Evolutionary conservation across 2,329 filamentous ascomycete species (phyloP).

Genomic region (Curvularia eragrostidis): DNA sequence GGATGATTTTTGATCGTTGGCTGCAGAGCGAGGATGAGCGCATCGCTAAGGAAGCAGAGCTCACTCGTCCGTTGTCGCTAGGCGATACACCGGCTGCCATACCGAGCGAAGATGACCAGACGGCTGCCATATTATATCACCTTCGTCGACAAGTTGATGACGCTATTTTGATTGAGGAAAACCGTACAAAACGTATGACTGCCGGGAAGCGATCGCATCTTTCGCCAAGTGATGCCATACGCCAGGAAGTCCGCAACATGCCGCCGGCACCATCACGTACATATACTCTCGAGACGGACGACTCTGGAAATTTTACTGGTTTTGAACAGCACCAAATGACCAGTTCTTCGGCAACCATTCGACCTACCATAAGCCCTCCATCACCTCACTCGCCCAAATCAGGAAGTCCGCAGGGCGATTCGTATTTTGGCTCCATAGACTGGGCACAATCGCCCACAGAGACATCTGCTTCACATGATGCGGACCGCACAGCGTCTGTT

Average conservation of each 20-base stretch:
- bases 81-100: constrained; percentile 28
- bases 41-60: constrained; percentile 27
- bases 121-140: constrained; percentile 37
- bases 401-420: constrained; percentile 21
- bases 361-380: constrained; percentile 15
- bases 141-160: constrained; percentile 40
- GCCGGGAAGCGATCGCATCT: constrained; percentile 36
- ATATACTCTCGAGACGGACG: constrained; percentile 37
- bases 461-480: constrained; percentile 2
- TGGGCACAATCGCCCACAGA: constrained; percentile 24
- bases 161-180: constrained; percentile 41
- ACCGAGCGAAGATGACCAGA: constrained; percentile 32
- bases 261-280: constrained; percentile 34
- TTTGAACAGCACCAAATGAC: constrained; percentile 22
- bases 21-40: constrained; percentile 39
- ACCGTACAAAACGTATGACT: constrained; percentile 37
- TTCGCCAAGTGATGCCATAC: constrained; percentile 39
- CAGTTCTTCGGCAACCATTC: constrained; percentile 23
- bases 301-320: constrained; percentile 26
- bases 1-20: constrained; percentile 39
- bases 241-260: constrained; percentile 35
- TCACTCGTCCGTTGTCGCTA: constrained; percentile 29
- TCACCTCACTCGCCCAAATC: constrained; percentile 24
- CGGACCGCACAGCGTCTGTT: constrained; percentile 25
- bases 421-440: constrained; percentile 25